Conservation (phyloP, 768 basidiomycete species). For the Hebeloma cylindrosporum region DNA sequence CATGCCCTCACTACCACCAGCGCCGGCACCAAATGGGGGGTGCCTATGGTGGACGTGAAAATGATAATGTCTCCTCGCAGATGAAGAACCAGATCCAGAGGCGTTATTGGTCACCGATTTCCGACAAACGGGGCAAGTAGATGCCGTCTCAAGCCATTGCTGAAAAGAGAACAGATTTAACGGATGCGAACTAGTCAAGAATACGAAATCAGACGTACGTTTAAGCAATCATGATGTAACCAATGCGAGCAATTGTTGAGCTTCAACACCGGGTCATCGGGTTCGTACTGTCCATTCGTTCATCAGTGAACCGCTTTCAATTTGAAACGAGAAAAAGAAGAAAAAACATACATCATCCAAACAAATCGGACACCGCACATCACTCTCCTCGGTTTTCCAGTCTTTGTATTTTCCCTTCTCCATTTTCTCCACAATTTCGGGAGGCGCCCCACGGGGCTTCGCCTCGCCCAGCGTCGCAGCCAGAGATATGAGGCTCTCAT, state of each 20-base stretch:
- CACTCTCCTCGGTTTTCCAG: slow-evolving; percentile 65
- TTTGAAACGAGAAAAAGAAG: slow-evolving; percentile 8
- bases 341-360: slow-evolving; percentile 68
- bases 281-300: slow-evolving; percentile 58
- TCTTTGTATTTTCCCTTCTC: slow-evolving; percentile 66
- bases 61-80: no score
- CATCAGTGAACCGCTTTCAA: background rate
- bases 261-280: slow-evolving; percentile 62
- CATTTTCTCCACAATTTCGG: slow-evolving; percentile 56
- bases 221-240: slow-evolving; percentile 75
- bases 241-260: slow-evolving; percentile 75
- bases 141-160: slow-evolving; percentile 81
- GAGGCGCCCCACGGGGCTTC: slow-evolving; percentile 62
- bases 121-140: slow-evolving; percentile 81
- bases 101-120: slow-evolving; percentile 42
- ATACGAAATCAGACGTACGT: slow-evolving; percentile 43
- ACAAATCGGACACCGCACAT: slow-evolving; percentile 80
- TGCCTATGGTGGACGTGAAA: no score
- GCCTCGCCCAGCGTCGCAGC: slow-evolving; percentile 66
- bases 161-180: slow-evolving; percentile 26
- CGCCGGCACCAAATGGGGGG: no score
- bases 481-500: slow-evolving; percentile 64
- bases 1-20: no score
- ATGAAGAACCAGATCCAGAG: background rate
- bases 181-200: background rate